Percentiles rank a stretch among this genome's conserved stretches.
phyloP scores from a whole-genome alignment of 2,329 filamentous ascomycete species.

The Alternaria sp. region DNA sequence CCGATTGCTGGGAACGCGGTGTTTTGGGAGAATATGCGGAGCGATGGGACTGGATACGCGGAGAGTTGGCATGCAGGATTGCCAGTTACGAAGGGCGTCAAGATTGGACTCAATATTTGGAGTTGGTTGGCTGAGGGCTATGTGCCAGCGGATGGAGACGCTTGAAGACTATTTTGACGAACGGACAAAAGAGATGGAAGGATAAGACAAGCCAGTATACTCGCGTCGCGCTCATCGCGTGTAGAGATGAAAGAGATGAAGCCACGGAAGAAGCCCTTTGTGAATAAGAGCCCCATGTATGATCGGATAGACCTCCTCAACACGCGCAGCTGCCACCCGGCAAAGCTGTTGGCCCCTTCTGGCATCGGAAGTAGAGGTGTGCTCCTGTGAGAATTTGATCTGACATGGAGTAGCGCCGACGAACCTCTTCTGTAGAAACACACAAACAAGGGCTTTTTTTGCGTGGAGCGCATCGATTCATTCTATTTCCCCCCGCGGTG shows the following conservation, averaged over 20 bases:
- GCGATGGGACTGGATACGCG: conserved; percentile 62
- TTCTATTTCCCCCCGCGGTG: no score
- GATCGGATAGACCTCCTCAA: neutral
- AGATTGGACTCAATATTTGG: conserved; percentile 70
- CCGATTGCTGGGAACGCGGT: conserved; percentile 64
- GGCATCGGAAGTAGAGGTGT: no score
- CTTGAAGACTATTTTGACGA: neutral
- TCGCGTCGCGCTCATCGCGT: no score
- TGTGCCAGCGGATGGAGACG: conserved; percentile 16
- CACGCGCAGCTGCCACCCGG: no score
- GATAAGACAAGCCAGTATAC: neutral
- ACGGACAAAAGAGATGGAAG: neutral
- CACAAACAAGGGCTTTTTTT: no score
- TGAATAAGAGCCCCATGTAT: neutral
- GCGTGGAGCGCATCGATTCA: no score
- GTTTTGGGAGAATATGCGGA: conserved; percentile 66
- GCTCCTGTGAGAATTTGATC: no score
- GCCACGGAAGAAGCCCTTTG: no score
- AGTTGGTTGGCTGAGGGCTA: conserved; percentile 61
- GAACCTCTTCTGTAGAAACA: no score
- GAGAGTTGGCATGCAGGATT: conserved; percentile 68
- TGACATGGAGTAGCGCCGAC: no score
- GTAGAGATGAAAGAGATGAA: no score
- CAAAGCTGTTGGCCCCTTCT: no score
- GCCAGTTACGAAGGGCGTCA: conserved; percentile 61